Percentiles rank a stretch among this genome's conserved stretches.
These are phyloP conservation scores for Phytopythium montanum DNA, from an alignment of 352 stramenopile genomes.

Conservation along the genomic window DNA sequence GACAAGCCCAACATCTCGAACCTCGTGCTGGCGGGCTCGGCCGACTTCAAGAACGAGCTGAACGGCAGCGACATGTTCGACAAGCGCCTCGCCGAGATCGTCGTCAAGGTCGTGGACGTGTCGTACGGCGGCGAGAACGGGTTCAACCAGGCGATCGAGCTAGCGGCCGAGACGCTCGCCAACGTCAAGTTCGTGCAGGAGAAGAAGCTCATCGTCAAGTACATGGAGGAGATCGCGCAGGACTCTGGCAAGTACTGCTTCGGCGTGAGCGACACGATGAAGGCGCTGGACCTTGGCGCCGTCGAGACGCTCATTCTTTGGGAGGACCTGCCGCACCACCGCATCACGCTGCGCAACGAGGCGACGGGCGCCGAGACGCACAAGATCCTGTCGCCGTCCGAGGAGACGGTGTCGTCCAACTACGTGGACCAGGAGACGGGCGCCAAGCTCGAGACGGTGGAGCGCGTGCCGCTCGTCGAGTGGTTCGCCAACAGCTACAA, in stretches of 20 bases:
- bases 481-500: conserved; percentile 99
- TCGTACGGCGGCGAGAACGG: conserved; percentile 99
- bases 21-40: conserved; percentile 97
- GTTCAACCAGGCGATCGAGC: conserved; percentile 99
- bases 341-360: conserved; percentile 94
- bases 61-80: conserved; percentile 97
- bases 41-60: conserved; percentile 99
- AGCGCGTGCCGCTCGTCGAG: conserved; percentile 97
- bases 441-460: conserved; percentile 96
- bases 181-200: conserved; percentile 99
- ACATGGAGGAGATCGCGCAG: conserved; percentile 99
- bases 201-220: conserved; percentile 99
- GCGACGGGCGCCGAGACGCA: conserved; percentile 80
- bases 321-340: conserved; percentile 97
- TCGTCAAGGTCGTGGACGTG: conserved; percentile 99
- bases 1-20: conserved; percentile 97
- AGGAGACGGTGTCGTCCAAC: conserved; percentile 94
- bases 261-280: conserved; percentile 98
- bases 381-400: conserved; percentile 75
- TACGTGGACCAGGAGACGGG: conserved; percentile 95
- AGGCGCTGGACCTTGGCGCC: conserved; percentile 96
- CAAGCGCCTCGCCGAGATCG: conserved; percentile 92
- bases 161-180: conserved; percentile 95
- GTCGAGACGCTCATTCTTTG: conserved; percentile 99
- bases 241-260: conserved; percentile 99